Base-by-base conservation (phyloP, 169 alveolate species). In the Cryptosporidium andersoni region DNA sequence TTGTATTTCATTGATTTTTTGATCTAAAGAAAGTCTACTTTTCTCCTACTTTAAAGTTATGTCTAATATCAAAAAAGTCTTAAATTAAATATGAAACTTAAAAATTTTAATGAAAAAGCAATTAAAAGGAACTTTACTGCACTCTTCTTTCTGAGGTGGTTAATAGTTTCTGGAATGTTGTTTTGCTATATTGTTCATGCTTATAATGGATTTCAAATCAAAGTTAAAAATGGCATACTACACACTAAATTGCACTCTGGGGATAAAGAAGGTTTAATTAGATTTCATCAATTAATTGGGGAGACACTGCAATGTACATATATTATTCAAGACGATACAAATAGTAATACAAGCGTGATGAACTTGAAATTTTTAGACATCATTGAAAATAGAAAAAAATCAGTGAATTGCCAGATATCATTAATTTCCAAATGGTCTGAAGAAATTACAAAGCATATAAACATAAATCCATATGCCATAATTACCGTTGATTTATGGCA, bases 231-330 rank as follows among this genome's bases (percentile, higher is more conserved):
- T 14, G 55, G 64, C 8, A 25, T 36, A 12, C 12, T 16, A 12
- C 74, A 58, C 16, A 47, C n/a, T 3, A 68, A 45, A 36, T 2
- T 74, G 64, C 3, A 58, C 49, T 58, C n/a, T 36, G 85, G 85
- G n/a, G 51, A 62, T 48, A 74, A 55, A 7, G 40, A 62, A 16
- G 85, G 85, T 2, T 36, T 74, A 36, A 43, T 74, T 42, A 51
- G 68, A n/a, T 68, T 58, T 25, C 85, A 74, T 40, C 55, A 42
- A 58, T 45, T 74, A 60, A 63, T 74, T 11, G 85, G 85, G 3
- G 85, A 74, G 74, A 58, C 55, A 5, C 51, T 74, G 34, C 74
- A 74, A 4, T 74, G 85, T 47, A 74, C 85, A 7, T 74, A 74
- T 43, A 58, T 74, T 42, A 43, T 25, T 5, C 85, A 74, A 36